These are phyloP conservation scores for Onygenales sp. DNA, from an alignment of 2,329 filamentous ascomycete genomes.

Conservation along the genomic window DNA sequence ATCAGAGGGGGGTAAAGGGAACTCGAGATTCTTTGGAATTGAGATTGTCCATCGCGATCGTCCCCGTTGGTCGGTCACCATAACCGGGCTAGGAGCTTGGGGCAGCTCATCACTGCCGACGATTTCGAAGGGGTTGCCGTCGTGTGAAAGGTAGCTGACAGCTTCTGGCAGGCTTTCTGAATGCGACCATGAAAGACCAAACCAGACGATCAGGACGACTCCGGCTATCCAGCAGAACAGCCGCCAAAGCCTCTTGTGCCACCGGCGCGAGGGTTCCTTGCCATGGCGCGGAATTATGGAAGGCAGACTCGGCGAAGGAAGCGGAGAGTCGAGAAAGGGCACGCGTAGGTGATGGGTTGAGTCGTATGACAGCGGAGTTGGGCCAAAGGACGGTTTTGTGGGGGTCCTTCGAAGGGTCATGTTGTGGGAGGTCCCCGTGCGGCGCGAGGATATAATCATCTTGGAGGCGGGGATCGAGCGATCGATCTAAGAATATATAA, in stretches of 20 bases:
- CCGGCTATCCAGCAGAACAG: conserved; percentile 46
- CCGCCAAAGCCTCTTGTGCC: conserved; percentile 50
- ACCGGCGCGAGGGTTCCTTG: conserved; percentile 48
- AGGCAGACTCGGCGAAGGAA: conserved; percentile 61
- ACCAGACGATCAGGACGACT: conserved; percentile 44
- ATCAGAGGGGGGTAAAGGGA: conserved; percentile 56
- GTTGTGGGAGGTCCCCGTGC: conserved; percentile 16
- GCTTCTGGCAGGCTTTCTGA: conserved; percentile 21
- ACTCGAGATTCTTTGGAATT: conserved; percentile 57
- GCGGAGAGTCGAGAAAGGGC: conserved; percentile 57
- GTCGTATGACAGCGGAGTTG: conserved; percentile 27
- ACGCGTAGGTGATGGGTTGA: conserved; percentile 48
- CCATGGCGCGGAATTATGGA: conserved; percentile 57
- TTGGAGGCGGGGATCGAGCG: conserved; percentile 1
- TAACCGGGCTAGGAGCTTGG: conserved; percentile 61
- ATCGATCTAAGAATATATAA: too few species aligned
- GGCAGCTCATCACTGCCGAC: conserved; percentile 58
- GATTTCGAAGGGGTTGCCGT: conserved; percentile 53
- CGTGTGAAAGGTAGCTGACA: conserved; percentile 30
- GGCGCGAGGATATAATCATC: conserved; percentile 25
- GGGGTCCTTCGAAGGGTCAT: conserved; percentile 16
- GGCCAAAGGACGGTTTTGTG: conserved; percentile 9
- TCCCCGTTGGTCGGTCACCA: conserved; percentile 56
- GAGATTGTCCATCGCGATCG: conserved; percentile 70
- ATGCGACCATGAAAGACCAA: conserved; percentile 19